Evolutionary conservation across 441 rosid genomes (phyloP).

Genomic region (Populus hybrid): DNA sequence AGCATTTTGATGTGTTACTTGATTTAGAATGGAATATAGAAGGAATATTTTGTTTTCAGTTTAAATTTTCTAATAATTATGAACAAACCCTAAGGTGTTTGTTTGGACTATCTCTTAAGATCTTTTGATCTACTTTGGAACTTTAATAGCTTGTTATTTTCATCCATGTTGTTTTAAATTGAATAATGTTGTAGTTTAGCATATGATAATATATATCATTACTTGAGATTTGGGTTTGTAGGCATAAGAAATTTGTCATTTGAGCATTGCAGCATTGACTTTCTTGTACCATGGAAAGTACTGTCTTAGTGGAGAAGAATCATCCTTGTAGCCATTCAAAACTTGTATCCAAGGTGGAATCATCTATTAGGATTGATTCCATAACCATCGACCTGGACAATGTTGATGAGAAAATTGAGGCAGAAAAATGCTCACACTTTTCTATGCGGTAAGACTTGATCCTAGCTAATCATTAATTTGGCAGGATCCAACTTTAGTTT

Average conservation of each 20-base stretch:
- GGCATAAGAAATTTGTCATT: conserved; percentile 16
- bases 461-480: not conserved
- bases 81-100: conserved; percentile 16
- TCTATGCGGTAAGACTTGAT: conserved; percentile 67
- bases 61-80: conserved; percentile 5
- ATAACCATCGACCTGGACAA: conserved; percentile 62
- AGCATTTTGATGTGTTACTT: conserved; percentile 3
- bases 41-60: not conserved
- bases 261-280: conserved; percentile 21
- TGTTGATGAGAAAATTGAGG: conserved; percentile 32
- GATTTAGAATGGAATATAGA: conserved; percentile 1
- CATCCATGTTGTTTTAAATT: not conserved
- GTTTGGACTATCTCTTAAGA: conserved; percentile 9
- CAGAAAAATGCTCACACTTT: conserved; percentile 61
- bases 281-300: conserved; percentile 29
- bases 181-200: not conserved
- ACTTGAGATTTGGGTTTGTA: conserved; percentile 10
- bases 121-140: conserved; percentile 6
- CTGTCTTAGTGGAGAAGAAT: conserved; percentile 30
- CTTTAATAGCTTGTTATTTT: conserved; percentile 12
- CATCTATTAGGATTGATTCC: conserved; percentile 64
- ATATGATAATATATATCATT: not conserved
- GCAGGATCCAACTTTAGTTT: not conserved
- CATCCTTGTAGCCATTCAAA: conserved; percentile 27
- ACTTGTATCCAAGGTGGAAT: conserved; percentile 36